Evolutionary conservation across 768 basidiomycete species (phyloP).

Genomic region (Cyathus striatus): DNA sequence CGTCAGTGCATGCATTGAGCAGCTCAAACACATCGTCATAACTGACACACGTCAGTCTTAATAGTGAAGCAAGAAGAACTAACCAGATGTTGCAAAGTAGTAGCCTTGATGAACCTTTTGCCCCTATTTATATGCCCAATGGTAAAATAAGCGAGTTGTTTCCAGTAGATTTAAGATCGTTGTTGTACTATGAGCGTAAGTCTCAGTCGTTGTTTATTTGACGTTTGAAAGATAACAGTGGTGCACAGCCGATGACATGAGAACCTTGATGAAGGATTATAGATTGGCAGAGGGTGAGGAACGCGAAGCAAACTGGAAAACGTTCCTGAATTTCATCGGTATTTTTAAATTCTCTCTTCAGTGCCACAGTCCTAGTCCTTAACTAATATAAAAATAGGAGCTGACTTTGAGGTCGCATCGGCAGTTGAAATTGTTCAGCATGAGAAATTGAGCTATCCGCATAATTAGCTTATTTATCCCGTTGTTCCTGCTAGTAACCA

Average conservation of each 20-base stretch:
- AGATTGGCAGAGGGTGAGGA: conserved; percentile 36
- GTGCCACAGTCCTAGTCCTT: background rate
- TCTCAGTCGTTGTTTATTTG: conserved; percentile 1
- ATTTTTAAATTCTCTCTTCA: conserved; percentile 4
- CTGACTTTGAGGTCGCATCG: too few relatives aligned
- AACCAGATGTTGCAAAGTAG: conserved; percentile 37
- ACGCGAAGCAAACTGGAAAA: conserved; percentile 41
- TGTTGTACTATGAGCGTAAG: conserved; percentile 53
- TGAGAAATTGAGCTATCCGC: too few relatives aligned
- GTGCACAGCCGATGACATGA: conserved; percentile 31
- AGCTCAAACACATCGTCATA: background rate
- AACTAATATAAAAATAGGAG: too few relatives aligned
- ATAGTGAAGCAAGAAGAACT: conserved; percentile 42
- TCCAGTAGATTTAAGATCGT: conserved; percentile 42
- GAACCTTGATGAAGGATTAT: conserved; percentile 43
- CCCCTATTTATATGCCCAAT: conserved; percentile 40
- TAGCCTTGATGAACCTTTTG: conserved; percentile 40
- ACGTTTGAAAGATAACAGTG: background rate
- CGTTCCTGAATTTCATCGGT: conserved; percentile 58
- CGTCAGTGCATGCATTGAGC: conserved; percentile 31
- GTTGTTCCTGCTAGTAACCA: too few relatives aligned
- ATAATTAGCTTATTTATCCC: too few relatives aligned
- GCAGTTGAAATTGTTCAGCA: too few relatives aligned
- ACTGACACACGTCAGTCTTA: conserved; percentile 2
- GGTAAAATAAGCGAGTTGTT: conserved; percentile 42